These are phyloP conservation scores for Pestalotiopsis sp. DNA, from an alignment of 2,329 filamentous ascomycete genomes.

Conservation along the genomic window DNA sequence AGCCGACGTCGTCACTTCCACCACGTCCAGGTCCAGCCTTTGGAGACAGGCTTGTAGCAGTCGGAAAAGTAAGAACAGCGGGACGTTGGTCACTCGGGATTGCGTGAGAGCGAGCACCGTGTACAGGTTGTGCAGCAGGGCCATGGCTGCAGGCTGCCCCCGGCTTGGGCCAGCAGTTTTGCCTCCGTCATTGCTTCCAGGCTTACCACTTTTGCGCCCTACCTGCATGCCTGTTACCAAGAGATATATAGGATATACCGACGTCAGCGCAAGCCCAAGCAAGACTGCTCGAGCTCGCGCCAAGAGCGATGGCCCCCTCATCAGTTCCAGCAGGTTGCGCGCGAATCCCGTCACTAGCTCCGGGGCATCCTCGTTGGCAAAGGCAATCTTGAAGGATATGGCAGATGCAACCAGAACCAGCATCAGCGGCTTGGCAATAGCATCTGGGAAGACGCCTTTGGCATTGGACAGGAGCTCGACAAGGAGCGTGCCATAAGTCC, in stretches of 20 bases:
- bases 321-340: conserved; percentile 39
- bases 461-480: conserved; percentile 46
- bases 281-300: conserved; percentile 54
- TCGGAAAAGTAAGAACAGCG: conserved; percentile 78
- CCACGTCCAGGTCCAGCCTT: conserved; percentile 47
- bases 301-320: conserved; percentile 48
- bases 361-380: conserved; percentile 84
- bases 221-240: conserved; percentile 27
- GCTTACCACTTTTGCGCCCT: background rate
- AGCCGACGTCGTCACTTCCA: conserved; percentile 69
- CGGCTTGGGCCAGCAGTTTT: background rate
- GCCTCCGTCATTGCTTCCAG: background rate
- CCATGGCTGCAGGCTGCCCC: conserved; percentile 20
- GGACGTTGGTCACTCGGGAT: conserved; percentile 81
- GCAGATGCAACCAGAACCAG: conserved; percentile 54
- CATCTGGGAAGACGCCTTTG: conserved; percentile 41
- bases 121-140: conserved; percentile 67
- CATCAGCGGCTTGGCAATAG: conserved; percentile 42
- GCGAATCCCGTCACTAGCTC: conserved; percentile 67
- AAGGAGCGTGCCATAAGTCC: conserved; percentile 67
- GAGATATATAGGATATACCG: conserved; percentile 41
- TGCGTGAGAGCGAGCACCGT: conserved; percentile 85
- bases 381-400: conserved; percentile 85
- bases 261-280: conserved; percentile 43
- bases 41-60: conserved; percentile 55